Conservation (phyloP, 1,284 basidiomycete genomes). For the Afroboletus lepidellus region DNA sequence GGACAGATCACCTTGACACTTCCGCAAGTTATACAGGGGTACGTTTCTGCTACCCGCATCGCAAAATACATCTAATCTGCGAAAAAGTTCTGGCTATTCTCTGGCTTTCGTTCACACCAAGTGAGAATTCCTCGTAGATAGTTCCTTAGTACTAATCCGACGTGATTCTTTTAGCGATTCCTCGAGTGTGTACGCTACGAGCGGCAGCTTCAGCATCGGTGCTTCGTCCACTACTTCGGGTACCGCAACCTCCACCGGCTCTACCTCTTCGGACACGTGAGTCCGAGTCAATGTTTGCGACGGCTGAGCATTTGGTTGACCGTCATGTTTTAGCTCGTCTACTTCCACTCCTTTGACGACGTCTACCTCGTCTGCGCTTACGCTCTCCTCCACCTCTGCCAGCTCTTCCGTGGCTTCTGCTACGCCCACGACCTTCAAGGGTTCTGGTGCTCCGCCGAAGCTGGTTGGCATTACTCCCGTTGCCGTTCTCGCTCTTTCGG, state of each 20-base stretch:
- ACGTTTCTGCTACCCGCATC: constrained; percentile 17
- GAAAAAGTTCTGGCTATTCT: constrained; percentile 43
- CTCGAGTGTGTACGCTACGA: constrained; percentile 46
- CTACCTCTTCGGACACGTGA: constrained; percentile 7
- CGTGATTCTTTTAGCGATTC: constrained; percentile 38
- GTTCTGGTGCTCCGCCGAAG: constrained; percentile 25
- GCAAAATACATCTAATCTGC: too few relatives aligned
- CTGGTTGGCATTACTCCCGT: constrained; percentile 31
- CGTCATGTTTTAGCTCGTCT: constrained; percentile 3
- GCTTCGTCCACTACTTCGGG: constrained; percentile 25
- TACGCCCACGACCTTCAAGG: constrained; percentile 25
- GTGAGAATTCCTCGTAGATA: constrained; percentile 21
- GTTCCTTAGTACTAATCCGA: neutral
- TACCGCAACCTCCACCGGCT: constrained; percentile 18
- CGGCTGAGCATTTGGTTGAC: neutral
- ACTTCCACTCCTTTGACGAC: constrained; percentile 1
- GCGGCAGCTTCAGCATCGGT: constrained; percentile 46
- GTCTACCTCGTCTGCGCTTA: neutral
- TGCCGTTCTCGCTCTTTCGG: constrained; percentile 41
- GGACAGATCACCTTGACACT: constrained; percentile 42
- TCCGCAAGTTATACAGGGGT: constrained; percentile 53
- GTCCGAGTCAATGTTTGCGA: constrained; percentile 4
- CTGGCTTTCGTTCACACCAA: constrained; percentile 49
- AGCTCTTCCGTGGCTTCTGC: constrained; percentile 15
- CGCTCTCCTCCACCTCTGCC: neutral